Percentiles rank a stretch among this genome's conserved stretches.
These are phyloP conservation scores for Cryptosporidium ubiquitum DNA, from an alignment of 169 alveolate genomes.

Conservation along the genomic window DNA sequence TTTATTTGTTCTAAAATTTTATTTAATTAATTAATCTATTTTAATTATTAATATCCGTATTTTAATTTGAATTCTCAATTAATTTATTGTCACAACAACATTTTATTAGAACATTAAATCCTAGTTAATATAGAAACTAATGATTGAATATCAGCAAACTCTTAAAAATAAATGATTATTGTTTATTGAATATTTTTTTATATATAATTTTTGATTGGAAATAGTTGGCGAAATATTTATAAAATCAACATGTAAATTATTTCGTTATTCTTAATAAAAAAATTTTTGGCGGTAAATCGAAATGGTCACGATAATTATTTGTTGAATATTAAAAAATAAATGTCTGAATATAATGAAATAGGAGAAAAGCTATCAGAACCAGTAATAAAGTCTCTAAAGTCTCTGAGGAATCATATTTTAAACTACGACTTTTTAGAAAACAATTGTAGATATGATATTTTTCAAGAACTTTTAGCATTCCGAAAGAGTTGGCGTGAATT, in stretches of 20 bases:
- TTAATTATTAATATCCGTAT: too few species aligned
- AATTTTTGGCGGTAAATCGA: background rate
- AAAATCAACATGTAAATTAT: background rate
- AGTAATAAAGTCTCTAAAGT: background rate
- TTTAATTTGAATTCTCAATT: too few species aligned
- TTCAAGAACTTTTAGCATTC: conserved; percentile 14
- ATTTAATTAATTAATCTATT: too few species aligned
- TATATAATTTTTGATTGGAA: background rate
- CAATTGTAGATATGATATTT: background rate
- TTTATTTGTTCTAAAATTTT: too few species aligned
- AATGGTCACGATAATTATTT: background rate
- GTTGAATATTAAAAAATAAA: background rate
- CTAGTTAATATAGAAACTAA: background rate
- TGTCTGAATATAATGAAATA: background rate
- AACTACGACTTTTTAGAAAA: background rate
- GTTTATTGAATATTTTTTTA: too few species aligned
- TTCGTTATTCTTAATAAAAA: too few species aligned
- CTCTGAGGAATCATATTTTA: background rate
- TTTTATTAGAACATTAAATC: too few species aligned
- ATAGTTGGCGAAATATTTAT: too few species aligned
- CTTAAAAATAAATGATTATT: too few species aligned
- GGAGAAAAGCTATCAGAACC: conserved; percentile 8
- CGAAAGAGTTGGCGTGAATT: conserved; percentile 60
- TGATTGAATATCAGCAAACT: background rate
- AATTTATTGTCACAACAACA: too few species aligned